Evolutionary conservation across 1,284 basidiomycete species (phyloP), one percentile per base, ranked within the genome.

Genomic region (Agaricales sp.): DNA sequence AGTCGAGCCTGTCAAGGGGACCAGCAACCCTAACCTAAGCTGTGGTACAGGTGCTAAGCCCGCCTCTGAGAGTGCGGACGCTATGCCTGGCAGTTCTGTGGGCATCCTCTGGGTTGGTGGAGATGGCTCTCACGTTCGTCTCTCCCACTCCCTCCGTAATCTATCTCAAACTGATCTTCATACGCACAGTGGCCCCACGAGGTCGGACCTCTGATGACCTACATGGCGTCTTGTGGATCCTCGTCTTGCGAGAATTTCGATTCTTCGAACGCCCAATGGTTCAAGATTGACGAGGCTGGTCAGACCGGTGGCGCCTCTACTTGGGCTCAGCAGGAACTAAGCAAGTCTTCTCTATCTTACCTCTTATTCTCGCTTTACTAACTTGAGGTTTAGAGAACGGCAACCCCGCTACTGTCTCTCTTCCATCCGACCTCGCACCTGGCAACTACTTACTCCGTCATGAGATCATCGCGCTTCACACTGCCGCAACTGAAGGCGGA

Each of bases 401-500:
- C 20, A 25, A 51, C 14, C 57, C 67, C 22, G 63, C 66, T 50
- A 65, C 63, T 19, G 63, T 75, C 37, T 72, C 63, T 3, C 59
- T 81, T 35, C 78, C 78, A 8, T 52, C 58, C 4, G 62, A 62
- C 51, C 61, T 81, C 43, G 59, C 64, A 1, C 52, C 73, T 2
- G 79, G 79, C 3, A 56, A 70, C 48, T 80, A 80, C 53, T 66
- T 81, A 37, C 55, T 80, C 49, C 73, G 78, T 2, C 68, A 74
- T 53, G 78, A 80, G 62, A 65, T 81, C 52, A 70, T 80, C 53
- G 69, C 73, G 1, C 67, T 80, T 19, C 79, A 80, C 51, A 59
- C 66, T 39, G 78, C 67, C 38, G 55, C 58, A 48, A 53, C 59
- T 1, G 16, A 47, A 1, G 73, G 73, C 11, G 75, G 74, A 24